Evolutionary conservation across 768 basidiomycete species (phyloP), one percentile per base, ranked within the genome.

Genomic region (Gloeopeniophorella convolvens): DNA sequence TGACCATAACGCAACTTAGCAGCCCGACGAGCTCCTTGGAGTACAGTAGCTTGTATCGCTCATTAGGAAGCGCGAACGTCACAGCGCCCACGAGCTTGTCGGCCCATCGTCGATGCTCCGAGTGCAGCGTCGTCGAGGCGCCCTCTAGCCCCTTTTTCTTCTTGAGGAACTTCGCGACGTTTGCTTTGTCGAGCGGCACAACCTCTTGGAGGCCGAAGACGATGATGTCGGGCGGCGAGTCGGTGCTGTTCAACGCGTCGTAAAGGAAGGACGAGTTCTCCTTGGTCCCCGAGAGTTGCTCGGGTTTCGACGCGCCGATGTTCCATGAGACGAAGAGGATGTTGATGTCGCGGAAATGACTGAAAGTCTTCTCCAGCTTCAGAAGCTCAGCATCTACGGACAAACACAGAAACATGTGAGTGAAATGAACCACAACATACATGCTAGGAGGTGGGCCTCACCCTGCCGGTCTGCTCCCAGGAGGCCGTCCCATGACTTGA

Each of bases 131-230:
- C 59, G 93, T 89, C 13, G 86, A 84, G 21, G 87, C 66, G 4
- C 73, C 75, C 30, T 79, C 77, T 13, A 69, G 65, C 51, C 77
- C 80, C 62, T 83, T 83, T 68, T 83, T 89, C 56, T 82, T 78
- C 13, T 75, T 73, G 5, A 99, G 62, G 23, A 98, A 82, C 16
- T 85, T 90, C 69, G 96, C 94, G 60, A 95, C 95, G 1, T 86
- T 83, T 73, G 97, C 83, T 68, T 83, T 91, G 54, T 96, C 93
- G n/a, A 99, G 78, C 63, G 96, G 92, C 53, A 99, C 90, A 32
- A 97, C 78, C 68, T 98, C 95, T 66, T 99, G 95, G 66, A 98
- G 86, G 2, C 93, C 93, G 59, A 99, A 95, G 4, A 82, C 78
- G 56, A 99, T 85, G 59, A 98, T 83, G 56, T 97, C 94, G 3